Base-by-base conservation (phyloP, 768 basidiomycete species). In the Agrocybe pediades region DNA sequence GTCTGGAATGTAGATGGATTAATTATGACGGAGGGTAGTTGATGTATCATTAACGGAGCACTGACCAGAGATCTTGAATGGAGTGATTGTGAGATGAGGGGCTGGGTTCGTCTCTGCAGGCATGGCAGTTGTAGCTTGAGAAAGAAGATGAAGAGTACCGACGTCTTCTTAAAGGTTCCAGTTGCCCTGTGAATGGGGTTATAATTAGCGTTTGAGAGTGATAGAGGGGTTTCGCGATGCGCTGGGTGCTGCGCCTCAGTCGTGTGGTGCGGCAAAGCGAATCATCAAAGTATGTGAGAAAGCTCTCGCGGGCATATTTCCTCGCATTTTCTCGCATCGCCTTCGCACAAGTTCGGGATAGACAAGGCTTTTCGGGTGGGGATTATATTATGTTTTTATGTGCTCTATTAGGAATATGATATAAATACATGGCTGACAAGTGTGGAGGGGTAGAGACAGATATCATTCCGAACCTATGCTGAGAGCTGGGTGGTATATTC, bases 1-100 rank as follows among this genome's bases (percentile, higher is more conserved):
- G 19, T 80, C 88, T 90, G 57, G 42, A 36, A 41, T 4, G 4
- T 13, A 23, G 13, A 16, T 16, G 9, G 1, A 21, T 47, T 9
- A 41, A 21, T 17, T 2, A 29, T 15, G 21, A 25, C 3, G 8
- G 20, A 29, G n/a, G n/a, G n/a, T n/a, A n/a, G n/a, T n/a, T 23
- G 27, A 27, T 6, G 26, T 24, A 17, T 11, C 13, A 11, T 48
- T 16, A 47, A 23, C n/a, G 42, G 54, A 42, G 19, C 53, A 54
- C 60, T 25, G 45, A 70, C 70, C 69, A 26, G 69, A 58, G 17
- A 59, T 63, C 49, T 65, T 66, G 9, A 67, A 48, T 11, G 69
- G 60, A 3, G 62, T 65, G 39, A 66, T 66, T 16, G 63, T 67
- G 26, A 71, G 60, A 6, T 66, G 41, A 41, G 58, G 59, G 19